A percentile compares a stretch with the other conserved stretches of the same genome.
Evolutionary conservation across 2,329 filamentous ascomycete genomes (phyloP).

Genomic region (Tetracladium maxilliforme): DNA sequence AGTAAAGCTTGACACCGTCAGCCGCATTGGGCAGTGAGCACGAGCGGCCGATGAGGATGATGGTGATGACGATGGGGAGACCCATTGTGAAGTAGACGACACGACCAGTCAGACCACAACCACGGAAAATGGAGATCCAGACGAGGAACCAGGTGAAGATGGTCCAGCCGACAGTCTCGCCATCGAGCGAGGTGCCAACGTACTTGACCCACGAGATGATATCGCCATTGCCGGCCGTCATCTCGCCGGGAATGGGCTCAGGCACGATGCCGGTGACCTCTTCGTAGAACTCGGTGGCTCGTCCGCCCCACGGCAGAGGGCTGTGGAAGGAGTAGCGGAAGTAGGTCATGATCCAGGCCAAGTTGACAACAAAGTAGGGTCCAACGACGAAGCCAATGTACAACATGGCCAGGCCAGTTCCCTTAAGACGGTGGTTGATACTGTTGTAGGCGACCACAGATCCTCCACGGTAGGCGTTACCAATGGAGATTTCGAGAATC

Average conservation of each 20-base stretch:
- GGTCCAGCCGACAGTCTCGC: slow-evolving; percentile 42
- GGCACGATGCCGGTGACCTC: slow-evolving; percentile 31
- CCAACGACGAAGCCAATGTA: slow-evolving; percentile 39
- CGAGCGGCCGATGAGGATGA: slow-evolving; percentile 38
- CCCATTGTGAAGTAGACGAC: slow-evolving; percentile 50
- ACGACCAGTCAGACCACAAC: slow-evolving; percentile 39
- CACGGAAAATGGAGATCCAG: slow-evolving; percentile 43
- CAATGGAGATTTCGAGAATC: slow-evolving; percentile 40
- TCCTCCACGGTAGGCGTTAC: slow-evolving; percentile 40
- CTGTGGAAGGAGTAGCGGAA: slow-evolving; percentile 39
- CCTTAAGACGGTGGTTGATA: slow-evolving; percentile 34
- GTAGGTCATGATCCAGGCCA: slow-evolving; percentile 44
- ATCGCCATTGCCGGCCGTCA: slow-evolving; percentile 19
- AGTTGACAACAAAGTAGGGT: slow-evolving; percentile 39
- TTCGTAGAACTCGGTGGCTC: slow-evolving; percentile 35
- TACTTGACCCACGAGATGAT: slow-evolving; percentile 30
- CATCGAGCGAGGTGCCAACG: slow-evolving; percentile 27
- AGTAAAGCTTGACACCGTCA: slow-evolving; percentile 32
- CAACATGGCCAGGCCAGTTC: slow-evolving; percentile 33
- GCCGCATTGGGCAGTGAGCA: slow-evolving; percentile 37
- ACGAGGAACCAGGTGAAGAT: slow-evolving; percentile 44
- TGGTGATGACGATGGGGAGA: slow-evolving; percentile 37
- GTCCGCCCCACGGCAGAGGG: slow-evolving; percentile 35
- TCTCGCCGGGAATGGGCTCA: slow-evolving; percentile 21
- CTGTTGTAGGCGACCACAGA: slow-evolving; percentile 38